These are phyloP conservation scores for Leucaena leucocephala DNA, from an alignment of 306 rosid genomes.

Conservation along the genomic window DNA sequence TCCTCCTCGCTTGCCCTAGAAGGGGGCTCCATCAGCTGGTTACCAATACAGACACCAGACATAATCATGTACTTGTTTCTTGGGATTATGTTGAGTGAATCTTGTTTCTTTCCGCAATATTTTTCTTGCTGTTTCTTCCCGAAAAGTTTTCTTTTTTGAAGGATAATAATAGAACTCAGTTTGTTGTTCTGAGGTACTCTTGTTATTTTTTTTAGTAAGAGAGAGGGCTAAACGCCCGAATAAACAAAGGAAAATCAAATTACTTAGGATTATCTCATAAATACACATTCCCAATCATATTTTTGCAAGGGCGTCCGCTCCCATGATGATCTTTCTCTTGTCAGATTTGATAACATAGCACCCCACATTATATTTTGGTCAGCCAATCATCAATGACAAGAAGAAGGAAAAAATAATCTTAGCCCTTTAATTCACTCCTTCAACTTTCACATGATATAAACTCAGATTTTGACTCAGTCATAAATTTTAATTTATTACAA, in stretches of 20 bases:
- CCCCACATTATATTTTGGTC: background rate
- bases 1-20: conserved; percentile 44
- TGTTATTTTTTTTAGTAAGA: background rate
- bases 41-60: conserved; percentile 17
- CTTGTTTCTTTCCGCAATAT: background rate
- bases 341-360: too few species aligned
- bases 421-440: too few species aligned
- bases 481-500: too few species aligned
- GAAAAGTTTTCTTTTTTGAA: background rate
- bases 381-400: background rate
- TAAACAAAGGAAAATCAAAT: too few species aligned
- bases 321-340: too few species aligned
- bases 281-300: too few species aligned
- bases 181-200: background rate
- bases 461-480: too few species aligned
- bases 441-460: too few species aligned
- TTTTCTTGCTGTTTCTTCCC: background rate
- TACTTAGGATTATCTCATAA: too few species aligned
- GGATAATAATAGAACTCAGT: background rate
- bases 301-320: too few species aligned
- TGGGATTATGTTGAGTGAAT: background rate
- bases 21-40: conserved; percentile 32
- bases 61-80: background rate
- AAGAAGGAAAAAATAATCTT: background rate
- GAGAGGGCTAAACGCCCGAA: too few species aligned